phyloP scores from a whole-genome alignment of 208 protist species.

The Kentomonas sorsogonicus region DNA sequence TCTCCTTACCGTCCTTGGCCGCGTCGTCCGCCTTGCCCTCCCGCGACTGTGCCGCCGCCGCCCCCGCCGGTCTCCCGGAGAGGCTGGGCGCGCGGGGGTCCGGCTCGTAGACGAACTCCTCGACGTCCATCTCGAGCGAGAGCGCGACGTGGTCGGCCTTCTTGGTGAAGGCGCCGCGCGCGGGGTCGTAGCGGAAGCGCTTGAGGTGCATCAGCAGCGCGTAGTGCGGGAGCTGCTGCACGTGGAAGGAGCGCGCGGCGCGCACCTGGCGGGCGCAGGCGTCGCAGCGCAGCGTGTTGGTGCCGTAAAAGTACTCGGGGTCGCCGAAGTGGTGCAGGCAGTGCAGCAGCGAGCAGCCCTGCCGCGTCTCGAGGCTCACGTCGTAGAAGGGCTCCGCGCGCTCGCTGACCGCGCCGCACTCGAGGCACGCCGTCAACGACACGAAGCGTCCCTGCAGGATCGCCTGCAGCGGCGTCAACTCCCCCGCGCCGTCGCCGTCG shows the following conservation, averaged over 20 bases:
- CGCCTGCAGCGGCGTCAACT: constrained; percentile 51
- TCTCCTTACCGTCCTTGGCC: neutral
- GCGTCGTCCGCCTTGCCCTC: constrained; percentile 13
- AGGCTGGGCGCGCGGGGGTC: no score
- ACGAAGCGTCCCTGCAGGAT: constrained; percentile 74
- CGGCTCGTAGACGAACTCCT: constrained; percentile 68
- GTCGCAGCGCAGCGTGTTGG: constrained; percentile 85
- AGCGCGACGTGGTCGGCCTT: constrained; percentile 82
- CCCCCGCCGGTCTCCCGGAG: no score
- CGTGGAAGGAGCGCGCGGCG: constrained; percentile 74
- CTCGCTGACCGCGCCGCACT: constrained; percentile 58
- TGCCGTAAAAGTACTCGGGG: constrained; percentile 69
- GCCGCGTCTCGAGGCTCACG: constrained; percentile 69
- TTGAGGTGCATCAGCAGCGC: constrained; percentile 88
- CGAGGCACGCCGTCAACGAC: constrained; percentile 67
- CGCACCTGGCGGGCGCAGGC: constrained; percentile 49
- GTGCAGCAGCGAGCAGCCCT: constrained; percentile 71
- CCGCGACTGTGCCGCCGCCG: no score
- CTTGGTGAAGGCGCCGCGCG: constrained; percentile 62
- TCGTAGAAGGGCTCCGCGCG: constrained; percentile 81
- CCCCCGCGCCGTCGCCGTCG: constrained; percentile 3
- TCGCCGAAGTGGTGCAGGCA: constrained; percentile 74
- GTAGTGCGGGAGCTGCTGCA: constrained; percentile 83
- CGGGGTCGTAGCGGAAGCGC: constrained; percentile 86
- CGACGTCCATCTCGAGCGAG: constrained; percentile 80